A percentile compares a stretch with the other conserved stretches of the same genome.
Conservation (phyloP, 805 yeast genomes). For the Monosporozyma yasuniensis region DNA sequence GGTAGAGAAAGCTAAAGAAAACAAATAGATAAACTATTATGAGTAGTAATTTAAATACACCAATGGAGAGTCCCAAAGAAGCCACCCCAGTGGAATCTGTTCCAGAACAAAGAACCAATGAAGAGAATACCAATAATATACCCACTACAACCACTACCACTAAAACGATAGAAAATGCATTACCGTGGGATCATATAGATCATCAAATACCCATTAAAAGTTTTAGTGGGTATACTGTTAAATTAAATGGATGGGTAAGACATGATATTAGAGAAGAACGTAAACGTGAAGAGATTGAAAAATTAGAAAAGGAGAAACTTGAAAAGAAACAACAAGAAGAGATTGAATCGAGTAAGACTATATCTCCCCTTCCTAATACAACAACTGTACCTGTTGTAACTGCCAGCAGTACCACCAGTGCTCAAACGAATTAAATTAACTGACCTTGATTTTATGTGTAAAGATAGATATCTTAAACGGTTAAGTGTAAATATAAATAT, state of each 20-base stretch:
- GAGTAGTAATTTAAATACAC: neutral
- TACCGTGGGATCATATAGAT: constrained; percentile 19
- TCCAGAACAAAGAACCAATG: neutral
- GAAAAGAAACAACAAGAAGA: constrained; percentile 3
- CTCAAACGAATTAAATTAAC: too few relatives aligned
- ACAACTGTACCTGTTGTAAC: too few relatives aligned
- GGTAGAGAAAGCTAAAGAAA: neutral
- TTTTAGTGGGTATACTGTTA: constrained; percentile 23
- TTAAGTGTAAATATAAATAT: too few relatives aligned
- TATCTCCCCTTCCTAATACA: too few relatives aligned
- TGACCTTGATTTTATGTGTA: too few relatives aligned
- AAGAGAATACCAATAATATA: neutral
- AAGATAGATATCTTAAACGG: too few relatives aligned
- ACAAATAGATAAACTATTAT: neutral
- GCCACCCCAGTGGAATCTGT: neutral
- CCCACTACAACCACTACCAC: too few relatives aligned
- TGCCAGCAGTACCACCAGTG: too few relatives aligned
- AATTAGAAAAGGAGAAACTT: neutral
- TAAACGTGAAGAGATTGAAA: neutral
- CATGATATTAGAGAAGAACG: constrained; percentile 12
- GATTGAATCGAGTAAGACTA: neutral
- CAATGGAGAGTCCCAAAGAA: neutral
- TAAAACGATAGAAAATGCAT: neutral
- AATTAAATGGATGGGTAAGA: constrained; percentile 23
- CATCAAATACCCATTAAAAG: constrained; percentile 16